Conservation (phyloP, 1,284 basidiomycete genomes). For the Pseudozyma flocculosa region DNA sequence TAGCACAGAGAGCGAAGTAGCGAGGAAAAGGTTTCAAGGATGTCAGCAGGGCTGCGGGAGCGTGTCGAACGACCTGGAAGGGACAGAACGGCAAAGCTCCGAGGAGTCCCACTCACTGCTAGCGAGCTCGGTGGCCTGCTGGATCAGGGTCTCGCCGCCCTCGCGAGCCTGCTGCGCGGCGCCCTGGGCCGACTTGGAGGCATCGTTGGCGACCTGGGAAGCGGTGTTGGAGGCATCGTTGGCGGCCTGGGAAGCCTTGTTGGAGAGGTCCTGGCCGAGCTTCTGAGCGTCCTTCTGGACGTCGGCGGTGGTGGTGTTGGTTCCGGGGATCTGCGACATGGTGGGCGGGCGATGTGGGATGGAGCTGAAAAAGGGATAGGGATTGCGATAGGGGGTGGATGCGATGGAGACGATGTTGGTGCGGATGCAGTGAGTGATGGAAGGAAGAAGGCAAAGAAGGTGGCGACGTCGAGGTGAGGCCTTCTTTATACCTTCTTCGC, state of each 20-base stretch:
- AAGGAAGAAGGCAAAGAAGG: too few species aligned
- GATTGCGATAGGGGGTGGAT: too few species aligned
- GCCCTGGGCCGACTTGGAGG: slow-evolving; percentile 24
- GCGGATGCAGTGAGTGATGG: too few species aligned
- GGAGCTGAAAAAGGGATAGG: not conserved
- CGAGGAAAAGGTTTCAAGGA: not conserved
- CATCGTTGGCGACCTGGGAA: slow-evolving; percentile 20
- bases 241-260: too few species aligned
- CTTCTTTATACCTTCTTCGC: too few species aligned
- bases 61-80: too few species aligned
- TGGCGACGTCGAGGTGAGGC: too few species aligned
- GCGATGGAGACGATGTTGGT: too few species aligned
- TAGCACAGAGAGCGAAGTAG: not conserved
- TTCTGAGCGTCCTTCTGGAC: slow-evolving; percentile 32
- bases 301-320: slow-evolving; percentile 36
- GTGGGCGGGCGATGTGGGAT: not conserved
- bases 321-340: slow-evolving; percentile 35
- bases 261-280: slow-evolving; percentile 31
- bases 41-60: too few species aligned
- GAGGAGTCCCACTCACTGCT: slow-evolving; percentile 16
- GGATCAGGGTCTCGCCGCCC: slow-evolving; percentile 24
- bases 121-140: slow-evolving; percentile 36
- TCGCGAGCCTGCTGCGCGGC: slow-evolving; percentile 24
- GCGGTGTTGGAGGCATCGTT: slow-evolving; percentile 2
- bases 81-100: not conserved